Percentiles rank a stretch among this genome's conserved stretches.
Evolutionary conservation across 106 monocot genomes (phyloP).

Genomic region (Apostasia ramifera): DNA sequence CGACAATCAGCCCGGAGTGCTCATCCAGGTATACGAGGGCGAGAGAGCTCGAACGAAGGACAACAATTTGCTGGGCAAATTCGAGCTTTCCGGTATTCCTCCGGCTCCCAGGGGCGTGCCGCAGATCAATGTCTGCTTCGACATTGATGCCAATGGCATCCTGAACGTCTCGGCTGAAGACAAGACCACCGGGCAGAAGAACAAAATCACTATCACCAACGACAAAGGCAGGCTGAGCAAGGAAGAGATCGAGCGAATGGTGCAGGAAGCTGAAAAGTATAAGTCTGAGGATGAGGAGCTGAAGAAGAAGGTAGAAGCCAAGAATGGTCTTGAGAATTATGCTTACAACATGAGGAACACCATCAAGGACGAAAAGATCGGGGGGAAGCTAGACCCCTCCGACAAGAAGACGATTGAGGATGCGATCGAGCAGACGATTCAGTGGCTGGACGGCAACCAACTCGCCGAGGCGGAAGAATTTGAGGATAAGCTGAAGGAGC

Average conservation of each 20-base stretch:
- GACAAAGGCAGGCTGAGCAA: slow-evolving; percentile 48
- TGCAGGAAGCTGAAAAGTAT: slow-evolving; percentile 41
- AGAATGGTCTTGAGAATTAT: slow-evolving; percentile 33
- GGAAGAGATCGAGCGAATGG: slow-evolving; percentile 43
- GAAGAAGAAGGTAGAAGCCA: slow-evolving; percentile 41
- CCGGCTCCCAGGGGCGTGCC: slow-evolving; percentile 45
- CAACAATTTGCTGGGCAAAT: slow-evolving; percentile 31
- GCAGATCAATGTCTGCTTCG: slow-evolving; percentile 56
- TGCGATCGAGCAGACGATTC: slow-evolving; percentile 23
- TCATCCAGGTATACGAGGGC: slow-evolving; percentile 33
- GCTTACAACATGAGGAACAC: slow-evolving; percentile 49
- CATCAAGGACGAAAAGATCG: slow-evolving; percentile 33
- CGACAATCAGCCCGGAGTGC: slow-evolving; percentile 24
- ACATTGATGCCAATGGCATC: slow-evolving; percentile 63
- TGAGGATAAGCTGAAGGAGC: slow-evolving; percentile 37
- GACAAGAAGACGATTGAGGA: slow-evolving; percentile 49
- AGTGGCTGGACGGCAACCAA: slow-evolving; percentile 37
- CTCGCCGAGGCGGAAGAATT: slow-evolving; percentile 31
- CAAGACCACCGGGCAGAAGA: slow-evolving; percentile 58
- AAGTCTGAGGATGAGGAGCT: slow-evolving; percentile 43
- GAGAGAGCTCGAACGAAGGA: slow-evolving; percentile 24
- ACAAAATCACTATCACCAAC: slow-evolving; percentile 60
- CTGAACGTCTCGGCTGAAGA: slow-evolving; percentile 65
- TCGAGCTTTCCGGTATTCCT: slow-evolving; percentile 3
- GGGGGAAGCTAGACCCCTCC: slow-evolving; percentile 3